A percentile compares a stretch with the other conserved stretches of the same genome.
Conservation (phyloP, 768 basidiomycete species). For the Leucocoprinus sp. region DNA sequence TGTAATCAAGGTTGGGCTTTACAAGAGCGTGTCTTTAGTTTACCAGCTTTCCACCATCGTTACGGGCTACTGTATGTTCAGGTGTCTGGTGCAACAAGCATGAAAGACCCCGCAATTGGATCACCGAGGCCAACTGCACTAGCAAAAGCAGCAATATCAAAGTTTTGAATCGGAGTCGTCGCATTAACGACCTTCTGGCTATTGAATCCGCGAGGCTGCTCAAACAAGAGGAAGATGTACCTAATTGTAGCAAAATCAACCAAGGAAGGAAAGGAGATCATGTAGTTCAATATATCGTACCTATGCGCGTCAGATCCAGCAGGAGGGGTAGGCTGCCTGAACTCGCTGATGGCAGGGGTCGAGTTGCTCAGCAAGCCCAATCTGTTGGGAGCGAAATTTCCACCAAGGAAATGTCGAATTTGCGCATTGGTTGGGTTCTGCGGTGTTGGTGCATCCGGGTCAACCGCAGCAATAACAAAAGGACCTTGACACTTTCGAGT, state of each 20-base stretch:
- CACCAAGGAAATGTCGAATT: conserved; percentile 38
- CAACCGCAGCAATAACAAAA: conserved; percentile 35
- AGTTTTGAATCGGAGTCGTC: conserved; percentile 22
- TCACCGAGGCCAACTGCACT: conserved; percentile 28
- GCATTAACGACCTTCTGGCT: conserved; percentile 28
- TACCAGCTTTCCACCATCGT: no score
- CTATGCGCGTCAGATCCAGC: conserved; percentile 35
- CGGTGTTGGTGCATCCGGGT: conserved; percentile 41
- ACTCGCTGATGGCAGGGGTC: conserved; percentile 34
- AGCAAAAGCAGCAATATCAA: conserved; percentile 37
- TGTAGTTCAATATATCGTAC: conserved; percentile 16
- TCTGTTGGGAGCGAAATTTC: conserved; percentile 21
- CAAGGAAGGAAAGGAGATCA: not conserved
- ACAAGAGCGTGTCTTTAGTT: no score
- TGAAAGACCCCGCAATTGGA: conserved; percentile 38
- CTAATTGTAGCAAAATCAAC: conserved; percentile 15
- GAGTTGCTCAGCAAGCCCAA: conserved; percentile 25
- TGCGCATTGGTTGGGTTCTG: conserved; percentile 30
- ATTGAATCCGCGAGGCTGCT: conserved; percentile 31
- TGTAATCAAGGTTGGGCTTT: no score
- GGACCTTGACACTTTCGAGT: conserved; percentile 23
- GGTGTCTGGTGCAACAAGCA: conserved; percentile 30
- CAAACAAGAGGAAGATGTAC: conserved; percentile 36
- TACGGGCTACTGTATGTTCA: no score
- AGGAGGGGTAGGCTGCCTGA: conserved; percentile 33